Base-by-base conservation (phyloP, 2,329 filamentous ascomycete species). In the Hysterium pulicare region DNA sequence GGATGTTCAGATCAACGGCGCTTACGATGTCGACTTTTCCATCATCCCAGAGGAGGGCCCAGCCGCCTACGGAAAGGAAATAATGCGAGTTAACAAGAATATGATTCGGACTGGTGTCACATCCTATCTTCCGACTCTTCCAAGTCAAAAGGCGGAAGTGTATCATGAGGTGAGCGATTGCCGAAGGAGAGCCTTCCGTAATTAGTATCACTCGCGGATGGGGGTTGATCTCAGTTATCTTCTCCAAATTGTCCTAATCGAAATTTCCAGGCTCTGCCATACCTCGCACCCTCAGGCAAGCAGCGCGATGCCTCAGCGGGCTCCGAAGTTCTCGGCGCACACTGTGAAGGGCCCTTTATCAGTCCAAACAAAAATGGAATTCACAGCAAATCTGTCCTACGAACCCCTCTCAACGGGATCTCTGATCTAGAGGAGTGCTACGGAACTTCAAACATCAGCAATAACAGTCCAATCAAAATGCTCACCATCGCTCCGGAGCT, bases 21-120 rank as follows among this genome's bases (percentile, higher is more conserved):
- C 87, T 8, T 91, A 90, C 58, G 90, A 90, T 43, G 94, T 95
- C 73, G 91, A 95, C 71, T 95, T 94, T 66, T 93, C 88, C 3
- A 81, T 82, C 1, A 74, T 89, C 8, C 81, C 86, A n/a, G 66
- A 83, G 13, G 80, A 85, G 56, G 41, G 35, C 11, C 81, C 78
- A 67, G 69, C 74, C 22, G 74, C 78, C 39, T 95, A 94, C 57
- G 78, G 79, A 44, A 84, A 87, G 64, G 82, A 81, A n/a, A 71
- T 95, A 38, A 75, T 74, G 49, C 74, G 81, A 44, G 75, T 91
- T 47, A 93, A 93, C 67, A 79, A 74, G 51, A 75, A 78, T 22
- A 74, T 96, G 40, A 76, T 90, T 22, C 71, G 79, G 54, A 94
- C 86, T 1, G 90, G 90, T 36, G 88, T 96, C 32, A 96, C 90